A percentile compares a stretch with the other conserved stretches of the same genome.
These are phyloP conservation scores for Protomyces pachydermus DNA, from an alignment of 1,139 yeast genomes.

Conservation along the genomic window DNA sequence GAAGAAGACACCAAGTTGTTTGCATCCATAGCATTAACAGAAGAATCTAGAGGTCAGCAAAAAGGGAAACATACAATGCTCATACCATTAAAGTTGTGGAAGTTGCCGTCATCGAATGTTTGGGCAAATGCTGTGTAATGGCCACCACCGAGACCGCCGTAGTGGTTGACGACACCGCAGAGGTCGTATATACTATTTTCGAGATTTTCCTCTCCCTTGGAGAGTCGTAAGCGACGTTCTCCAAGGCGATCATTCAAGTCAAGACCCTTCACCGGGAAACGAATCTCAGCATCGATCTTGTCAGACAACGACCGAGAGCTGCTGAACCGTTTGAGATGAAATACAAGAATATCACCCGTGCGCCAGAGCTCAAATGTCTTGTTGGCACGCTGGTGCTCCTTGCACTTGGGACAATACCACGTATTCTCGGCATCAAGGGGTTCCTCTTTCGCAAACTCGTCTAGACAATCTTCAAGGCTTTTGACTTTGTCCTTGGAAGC, in stretches of 20 bases:
- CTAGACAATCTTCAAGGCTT: slow-evolving; percentile 68
- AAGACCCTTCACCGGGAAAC: slow-evolving; percentile 79
- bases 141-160: slow-evolving; percentile 96
- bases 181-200: slow-evolving; percentile 59
- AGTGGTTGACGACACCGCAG: slow-evolving; percentile 91
- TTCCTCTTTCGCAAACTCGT: slow-evolving; percentile 73
- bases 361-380: slow-evolving; percentile 89
- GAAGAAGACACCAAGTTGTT: slow-evolving; percentile 62
- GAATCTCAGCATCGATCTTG: slow-evolving; percentile 77
- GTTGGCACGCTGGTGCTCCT: slow-evolving; percentile 84
- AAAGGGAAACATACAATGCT: neutral
- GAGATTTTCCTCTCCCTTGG: slow-evolving; percentile 40
- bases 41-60: slow-evolving; percentile 45
- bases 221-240: slow-evolving; percentile 37
- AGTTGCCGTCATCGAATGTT: slow-evolving; percentile 63
- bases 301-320: slow-evolving; percentile 81
- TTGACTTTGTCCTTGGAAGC: slow-evolving; percentile 49
- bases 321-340: slow-evolving; percentile 86
- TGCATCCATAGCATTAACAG: slow-evolving; percentile 59
- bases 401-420: slow-evolving; percentile 91
- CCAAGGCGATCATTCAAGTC: slow-evolving; percentile 61
- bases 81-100: slow-evolving; percentile 83
- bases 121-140: slow-evolving; percentile 90
- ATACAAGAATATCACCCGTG: slow-evolving; percentile 81
- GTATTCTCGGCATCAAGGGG: slow-evolving; percentile 81